Conservation (phyloP, 2,329 filamentous ascomycete species). For the Phyllosticta citribraziliensis region DNA sequence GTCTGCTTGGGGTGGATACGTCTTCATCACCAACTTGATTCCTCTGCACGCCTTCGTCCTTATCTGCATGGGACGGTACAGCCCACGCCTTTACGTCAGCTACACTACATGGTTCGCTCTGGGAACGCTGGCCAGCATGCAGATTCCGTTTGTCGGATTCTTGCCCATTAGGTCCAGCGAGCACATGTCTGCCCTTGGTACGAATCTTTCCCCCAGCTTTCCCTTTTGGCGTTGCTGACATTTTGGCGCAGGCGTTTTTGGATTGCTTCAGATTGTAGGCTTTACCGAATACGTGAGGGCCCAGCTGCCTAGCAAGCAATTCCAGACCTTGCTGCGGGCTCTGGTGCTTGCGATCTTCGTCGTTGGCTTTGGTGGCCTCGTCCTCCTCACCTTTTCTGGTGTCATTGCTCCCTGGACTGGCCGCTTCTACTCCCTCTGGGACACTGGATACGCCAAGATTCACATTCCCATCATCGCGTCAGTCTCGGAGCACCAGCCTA, state of each 20-base stretch:
- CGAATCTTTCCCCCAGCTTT: constrained; percentile 19
- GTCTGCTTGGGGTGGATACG: constrained; percentile 97
- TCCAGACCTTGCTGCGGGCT: constrained; percentile 76
- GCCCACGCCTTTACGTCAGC: constrained; percentile 84
- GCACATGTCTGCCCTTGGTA: constrained; percentile 94
- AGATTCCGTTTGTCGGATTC: constrained; percentile 98
- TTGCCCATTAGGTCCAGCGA: constrained; percentile 93
- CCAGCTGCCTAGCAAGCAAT: constrained; percentile 86
- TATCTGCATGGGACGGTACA: constrained; percentile 94
- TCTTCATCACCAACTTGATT: constrained; percentile 96
- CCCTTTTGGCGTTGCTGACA: constrained; percentile 14
- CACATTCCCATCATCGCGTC: constrained; percentile 99
- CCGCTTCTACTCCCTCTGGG: constrained; percentile 98
- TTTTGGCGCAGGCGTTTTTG: constrained; percentile 67
- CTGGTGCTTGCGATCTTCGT: constrained; percentile 66
- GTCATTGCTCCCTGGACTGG: constrained; percentile 96
- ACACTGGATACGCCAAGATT: constrained; percentile 97
- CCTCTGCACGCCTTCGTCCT: constrained; percentile 90
- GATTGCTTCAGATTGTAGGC: constrained; percentile 83
- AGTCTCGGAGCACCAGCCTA: constrained; percentile 98
- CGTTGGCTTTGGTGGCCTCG: constrained; percentile 64
- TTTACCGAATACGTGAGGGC: constrained; percentile 84
- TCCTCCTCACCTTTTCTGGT: constrained; percentile 72
- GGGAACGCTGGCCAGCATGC: constrained; percentile 94
- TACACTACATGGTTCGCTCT: constrained; percentile 98